These are phyloP conservation scores for Pseudoperonospora humuli DNA, from an alignment of 352 stramenopile species.

Conservation along the genomic window DNA sequence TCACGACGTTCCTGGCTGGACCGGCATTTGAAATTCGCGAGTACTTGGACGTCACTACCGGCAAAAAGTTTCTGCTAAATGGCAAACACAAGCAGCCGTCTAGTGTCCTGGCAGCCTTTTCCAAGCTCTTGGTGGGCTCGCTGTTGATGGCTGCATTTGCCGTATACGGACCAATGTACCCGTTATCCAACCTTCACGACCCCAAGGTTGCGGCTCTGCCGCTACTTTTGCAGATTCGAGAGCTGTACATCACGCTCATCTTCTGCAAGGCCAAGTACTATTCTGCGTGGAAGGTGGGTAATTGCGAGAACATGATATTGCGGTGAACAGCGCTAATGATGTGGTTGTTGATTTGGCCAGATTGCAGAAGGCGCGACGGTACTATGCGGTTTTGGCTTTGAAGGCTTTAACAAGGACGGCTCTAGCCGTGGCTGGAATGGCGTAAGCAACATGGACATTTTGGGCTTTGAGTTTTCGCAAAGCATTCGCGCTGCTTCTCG, in stretches of 20 bases:
- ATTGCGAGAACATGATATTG: no score
- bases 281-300: constrained; percentile 92
- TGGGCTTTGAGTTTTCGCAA: constrained; percentile 93
- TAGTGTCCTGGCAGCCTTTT: constrained; percentile 65
- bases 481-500: constrained; percentile 80
- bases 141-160: constrained; percentile 54
- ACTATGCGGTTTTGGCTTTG: constrained; percentile 84
- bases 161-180: constrained; percentile 39
- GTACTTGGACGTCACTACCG: constrained; percentile 82
- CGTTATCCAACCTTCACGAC: constrained; percentile 42
- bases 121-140: constrained; percentile 65
- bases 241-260: constrained; percentile 82
- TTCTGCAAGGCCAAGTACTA: constrained; percentile 93
- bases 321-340: no score
- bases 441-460: constrained; percentile 94
- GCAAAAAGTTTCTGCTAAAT: no score
- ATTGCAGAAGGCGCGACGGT: constrained; percentile 75
- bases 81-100: constrained; percentile 39
- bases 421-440: constrained; percentile 88
- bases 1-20: constrained; percentile 91
- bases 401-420: constrained; percentile 87
- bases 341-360: no score
- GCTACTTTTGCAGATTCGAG: constrained; percentile 19
- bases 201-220: constrained; percentile 26
- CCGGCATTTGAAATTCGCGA: constrained; percentile 93